Evolutionary conservation across 1,139 yeast species (phyloP).

Genomic region (Debaryomycetaceae sp.): DNA sequence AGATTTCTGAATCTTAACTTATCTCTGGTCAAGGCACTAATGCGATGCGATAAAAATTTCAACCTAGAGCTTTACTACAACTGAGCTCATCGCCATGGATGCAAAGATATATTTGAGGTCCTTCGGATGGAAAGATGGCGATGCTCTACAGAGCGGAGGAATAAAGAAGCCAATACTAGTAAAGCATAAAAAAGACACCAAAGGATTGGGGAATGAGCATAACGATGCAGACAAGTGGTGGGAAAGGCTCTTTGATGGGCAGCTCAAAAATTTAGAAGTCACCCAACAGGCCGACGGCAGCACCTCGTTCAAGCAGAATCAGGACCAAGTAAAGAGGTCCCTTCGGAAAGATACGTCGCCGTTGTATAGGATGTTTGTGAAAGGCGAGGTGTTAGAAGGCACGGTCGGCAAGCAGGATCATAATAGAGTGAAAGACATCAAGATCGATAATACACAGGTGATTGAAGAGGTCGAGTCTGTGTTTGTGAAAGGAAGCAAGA

Average conservation of each 20-base stretch:
- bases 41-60: background rate
- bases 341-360: constrained; percentile 56
- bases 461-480: constrained; percentile 5
- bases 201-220: constrained; percentile 77
- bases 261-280: constrained; percentile 74
- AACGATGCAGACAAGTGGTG: constrained; percentile 90
- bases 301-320: constrained; percentile 42
- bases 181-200: constrained; percentile 83
- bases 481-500: constrained; percentile 3
- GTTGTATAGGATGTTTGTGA: constrained; percentile 71
- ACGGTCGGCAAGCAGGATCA: constrained; percentile 50
- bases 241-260: constrained; percentile 94
- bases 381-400: constrained; percentile 81
- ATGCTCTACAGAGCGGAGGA: constrained; percentile 77
- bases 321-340: constrained; percentile 29
- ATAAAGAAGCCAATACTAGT: constrained; percentile 82
- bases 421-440: constrained; percentile 14
- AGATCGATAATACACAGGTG: constrained; percentile 8
- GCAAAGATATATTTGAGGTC: constrained; percentile 68
- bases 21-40: background rate
- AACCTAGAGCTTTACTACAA: background rate
- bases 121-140: constrained; percentile 92
- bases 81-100: constrained; percentile 50
- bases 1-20: background rate
- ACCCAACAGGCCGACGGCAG: constrained; percentile 22